A percentile compares a stretch with the other conserved stretches of the same genome.
Evolutionary conservation across 2,329 filamentous ascomycete genomes (phyloP).

Genomic region (Grosmannia serpens): DNA sequence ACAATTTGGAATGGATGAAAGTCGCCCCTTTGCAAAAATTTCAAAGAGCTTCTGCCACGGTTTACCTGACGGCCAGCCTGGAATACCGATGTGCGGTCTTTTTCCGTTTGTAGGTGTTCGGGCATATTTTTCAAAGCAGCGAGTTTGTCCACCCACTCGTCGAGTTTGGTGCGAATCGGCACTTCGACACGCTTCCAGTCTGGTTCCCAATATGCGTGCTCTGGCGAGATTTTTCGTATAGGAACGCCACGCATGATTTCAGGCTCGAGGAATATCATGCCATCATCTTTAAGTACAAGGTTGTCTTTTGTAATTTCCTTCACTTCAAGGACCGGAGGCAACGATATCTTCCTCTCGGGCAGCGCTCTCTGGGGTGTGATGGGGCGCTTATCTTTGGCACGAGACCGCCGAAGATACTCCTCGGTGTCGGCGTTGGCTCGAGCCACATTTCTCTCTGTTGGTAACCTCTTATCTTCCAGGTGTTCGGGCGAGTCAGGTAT

Average conservation of each 20-base stretch:
- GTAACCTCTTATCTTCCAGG: background rate
- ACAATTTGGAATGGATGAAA: conserved; percentile 47
- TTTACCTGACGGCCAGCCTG: conserved; percentile 45
- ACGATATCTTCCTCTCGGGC: background rate
- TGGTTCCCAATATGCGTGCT: conserved; percentile 44
- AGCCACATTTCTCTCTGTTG: background rate
- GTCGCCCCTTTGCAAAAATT: conserved; percentile 37
- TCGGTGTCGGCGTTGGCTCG: background rate
- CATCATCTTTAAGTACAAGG: conserved; percentile 36
- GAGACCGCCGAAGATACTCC: background rate
- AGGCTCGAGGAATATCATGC: conserved; percentile 36
- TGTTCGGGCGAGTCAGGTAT: background rate
- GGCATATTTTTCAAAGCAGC: conserved; percentile 27
- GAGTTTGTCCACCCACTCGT: conserved; percentile 37
- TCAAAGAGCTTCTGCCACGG: conserved; percentile 38
- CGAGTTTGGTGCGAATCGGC: conserved; percentile 30
- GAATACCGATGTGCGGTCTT: conserved; percentile 34
- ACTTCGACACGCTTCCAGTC: conserved; percentile 36
- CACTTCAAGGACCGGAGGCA: conserved; percentile 1
- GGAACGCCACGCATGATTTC: conserved; percentile 42
- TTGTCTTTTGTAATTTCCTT: conserved; percentile 33
- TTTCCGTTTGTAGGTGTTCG: conserved; percentile 18
- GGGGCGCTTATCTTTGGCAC: background rate
- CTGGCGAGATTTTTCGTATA: conserved; percentile 35
- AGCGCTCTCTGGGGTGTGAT: background rate